Evolutionary conservation across 2,329 filamentous ascomycete genomes (phyloP).

Genomic region (Colletotrichum tofieldiae): DNA sequence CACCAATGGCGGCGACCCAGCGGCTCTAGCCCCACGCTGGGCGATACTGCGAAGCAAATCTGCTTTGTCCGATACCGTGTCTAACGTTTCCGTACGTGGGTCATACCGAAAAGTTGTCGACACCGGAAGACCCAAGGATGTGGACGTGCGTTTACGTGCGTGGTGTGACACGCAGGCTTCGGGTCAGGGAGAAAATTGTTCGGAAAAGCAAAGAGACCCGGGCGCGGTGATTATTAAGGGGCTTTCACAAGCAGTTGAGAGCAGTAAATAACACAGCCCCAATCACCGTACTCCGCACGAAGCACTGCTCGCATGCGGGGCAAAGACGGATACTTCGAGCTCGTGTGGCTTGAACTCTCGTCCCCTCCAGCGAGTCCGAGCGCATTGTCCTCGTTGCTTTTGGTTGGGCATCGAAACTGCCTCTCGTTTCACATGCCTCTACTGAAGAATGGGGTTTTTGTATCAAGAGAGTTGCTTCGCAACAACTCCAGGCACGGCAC

Average conservation of each 20-base stretch:
- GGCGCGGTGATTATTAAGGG: slow-evolving; percentile 20
- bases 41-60: slow-evolving; percentile 1
- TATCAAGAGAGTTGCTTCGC: not conserved
- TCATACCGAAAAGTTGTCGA: not conserved
- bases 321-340: not conserved
- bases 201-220: slow-evolving; percentile 27
- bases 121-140: not conserved
- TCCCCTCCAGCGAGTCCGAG: slow-evolving; percentile 27
- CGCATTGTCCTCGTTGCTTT: not conserved
- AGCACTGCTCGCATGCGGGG: slow-evolving; percentile 5
- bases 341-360: not conserved
- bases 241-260: not conserved
- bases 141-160: slow-evolving; percentile 6
- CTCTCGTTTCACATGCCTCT: slow-evolving; percentile 15
- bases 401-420: slow-evolving; percentile 14
- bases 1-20: not conserved
- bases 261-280: not conserved
- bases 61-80: not conserved
- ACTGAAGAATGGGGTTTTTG: not conserved
- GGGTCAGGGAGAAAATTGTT: slow-evolving; percentile 4
- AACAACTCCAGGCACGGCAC: not conserved
- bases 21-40: not conserved
- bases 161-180: slow-evolving; percentile 14
- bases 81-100: not conserved
- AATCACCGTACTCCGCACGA: not conserved